Conservation (phyloP, 805 yeast genomes). For the Kodamaea leandrae region DNA sequence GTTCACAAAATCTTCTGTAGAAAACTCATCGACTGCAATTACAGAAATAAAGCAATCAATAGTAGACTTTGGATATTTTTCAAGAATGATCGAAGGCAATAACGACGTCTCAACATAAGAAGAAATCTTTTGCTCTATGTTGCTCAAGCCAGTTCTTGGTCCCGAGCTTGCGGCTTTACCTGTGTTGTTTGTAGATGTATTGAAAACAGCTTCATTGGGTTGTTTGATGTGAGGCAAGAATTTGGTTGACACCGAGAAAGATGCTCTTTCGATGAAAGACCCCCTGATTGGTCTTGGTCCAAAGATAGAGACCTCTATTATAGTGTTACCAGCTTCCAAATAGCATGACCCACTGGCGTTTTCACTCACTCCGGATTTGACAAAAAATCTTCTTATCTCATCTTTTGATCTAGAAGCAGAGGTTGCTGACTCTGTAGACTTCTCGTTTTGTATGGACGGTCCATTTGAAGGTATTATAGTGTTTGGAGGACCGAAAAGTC, state of each 20-base stretch:
- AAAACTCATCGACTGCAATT: slow-evolving; percentile 42
- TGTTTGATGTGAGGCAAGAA: slow-evolving; percentile 50
- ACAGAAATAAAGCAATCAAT: slow-evolving; percentile 75
- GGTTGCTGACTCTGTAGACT: slow-evolving; percentile 6
- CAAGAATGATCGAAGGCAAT: slow-evolving; percentile 53
- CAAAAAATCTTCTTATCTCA: slow-evolving; percentile 46
- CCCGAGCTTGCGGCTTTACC: slow-evolving; percentile 14
- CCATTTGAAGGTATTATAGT: slow-evolving; percentile 41
- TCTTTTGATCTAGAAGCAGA: slow-evolving; percentile 12
- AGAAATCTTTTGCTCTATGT: slow-evolving; percentile 47
- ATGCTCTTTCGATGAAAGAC: slow-evolving; percentile 64
- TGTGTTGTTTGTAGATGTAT: slow-evolving; percentile 17
- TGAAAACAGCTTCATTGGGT: slow-evolving; percentile 33
- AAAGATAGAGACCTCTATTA: slow-evolving; percentile 67
- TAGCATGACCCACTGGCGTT: slow-evolving; percentile 84
- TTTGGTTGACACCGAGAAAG: slow-evolving; percentile 58
- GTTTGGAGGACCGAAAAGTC: slow-evolving; percentile 78
- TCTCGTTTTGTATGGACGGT: slow-evolving; percentile 5
- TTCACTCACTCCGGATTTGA: slow-evolving; percentile 61
- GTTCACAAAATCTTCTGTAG: slow-evolving; percentile 13
- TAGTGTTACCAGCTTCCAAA: slow-evolving; percentile 61
- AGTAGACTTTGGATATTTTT: slow-evolving; percentile 85
- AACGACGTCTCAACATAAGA: slow-evolving; percentile 52
- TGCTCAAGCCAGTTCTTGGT: slow-evolving; percentile 31
- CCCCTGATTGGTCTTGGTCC: slow-evolving; percentile 89